Evolutionary conservation across 2,329 filamentous ascomycete genomes (phyloP), one percentile per base, ranked within the genome.

Genomic region (Phialemonium atrogriseum): DNA sequence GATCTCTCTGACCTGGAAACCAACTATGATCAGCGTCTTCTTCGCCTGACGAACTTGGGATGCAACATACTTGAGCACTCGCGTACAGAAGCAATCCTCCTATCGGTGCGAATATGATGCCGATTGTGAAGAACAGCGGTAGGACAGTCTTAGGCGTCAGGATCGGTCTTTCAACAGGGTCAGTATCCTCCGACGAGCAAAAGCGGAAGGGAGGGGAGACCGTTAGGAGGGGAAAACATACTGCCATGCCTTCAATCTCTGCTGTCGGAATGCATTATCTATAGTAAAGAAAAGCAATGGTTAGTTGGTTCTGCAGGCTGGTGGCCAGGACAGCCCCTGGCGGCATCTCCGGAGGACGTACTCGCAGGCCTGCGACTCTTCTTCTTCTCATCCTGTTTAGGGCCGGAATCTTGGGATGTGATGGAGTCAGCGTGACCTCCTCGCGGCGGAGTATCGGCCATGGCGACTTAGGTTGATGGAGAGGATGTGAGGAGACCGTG

Each of bases 241-340:
- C 82, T 98, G 91, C 91, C 91, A 98, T 66, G 91, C 91, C 64
- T 96, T 95, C 59, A 98, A 64, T 54, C 91, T 80, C 62, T 98
- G 91, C 57, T 98, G 91, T 49, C 91, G 77, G 56, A 96, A 98
- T 9, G 91, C 91, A 37, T 89, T 96, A 64, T 96, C 86, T 94
- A 21, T 16, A 17, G 5, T 9, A n/a, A n/a, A 18, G 3, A 14
- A n/a, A 24, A 10, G 9, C 20, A 5, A 5, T 7, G 23, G 10
- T 12, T 5, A 24, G 23, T 7, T 5, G 7, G 23, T 13, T 24
- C 23, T 24, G 10, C 5, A 7, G 23, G 11, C 5, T 5, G 7
- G 7, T 23, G 21, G 21, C 7, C 21, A 5, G 11, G 17, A 10
- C 7, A 14, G 14, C n/a, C 12, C 59, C 18, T n/a, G 31, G 27